phyloP scores from a whole-genome alignment of 768 basidiomycete species.

The Mycena sanguinolenta region DNA sequence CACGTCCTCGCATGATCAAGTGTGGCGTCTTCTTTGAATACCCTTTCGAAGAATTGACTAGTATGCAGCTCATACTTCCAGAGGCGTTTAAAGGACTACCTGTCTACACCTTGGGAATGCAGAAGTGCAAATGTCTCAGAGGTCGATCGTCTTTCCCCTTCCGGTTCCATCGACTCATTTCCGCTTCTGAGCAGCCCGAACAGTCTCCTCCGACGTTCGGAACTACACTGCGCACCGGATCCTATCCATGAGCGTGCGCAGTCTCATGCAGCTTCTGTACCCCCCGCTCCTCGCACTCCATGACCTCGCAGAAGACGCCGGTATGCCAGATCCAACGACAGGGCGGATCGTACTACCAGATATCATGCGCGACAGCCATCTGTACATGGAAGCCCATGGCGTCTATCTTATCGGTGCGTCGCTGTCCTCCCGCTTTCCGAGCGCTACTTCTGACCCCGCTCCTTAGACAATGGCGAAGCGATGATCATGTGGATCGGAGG shows the following conservation, averaged over 20 bases:
- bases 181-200: conserved; percentile 66
- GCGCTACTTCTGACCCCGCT: conserved; percentile 6
- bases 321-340: conserved; percentile 71
- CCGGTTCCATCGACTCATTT: conserved; percentile 8
- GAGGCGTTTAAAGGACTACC: conserved; percentile 93
- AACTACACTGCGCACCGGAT: conserved; percentile 87
- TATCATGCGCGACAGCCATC: conserved; percentile 85
- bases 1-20: conserved; percentile 83
- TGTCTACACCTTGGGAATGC: conserved; percentile 81
- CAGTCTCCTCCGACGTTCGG: conserved; percentile 94
- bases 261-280: conserved; percentile 85
- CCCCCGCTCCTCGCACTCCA: conserved; percentile 91
- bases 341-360: conserved; percentile 78
- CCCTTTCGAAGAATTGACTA: conserved; percentile 28
- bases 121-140: conserved; percentile 95
- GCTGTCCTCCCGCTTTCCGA: conserved; percentile 18
- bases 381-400: conserved; percentile 90
- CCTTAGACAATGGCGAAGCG: conserved; percentile 88
- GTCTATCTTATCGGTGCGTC: conserved; percentile 90
- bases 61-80: conserved; percentile 86
- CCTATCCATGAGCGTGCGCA: conserved; percentile 75
- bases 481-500: conserved; percentile 93
- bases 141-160: conserved; percentile 58
- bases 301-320: conserved; percentile 79
- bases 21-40: conserved; percentile 44